phyloP scores from a whole-genome alignment of 441 rosid genomes.

The Erysimum cheiri region DNA sequence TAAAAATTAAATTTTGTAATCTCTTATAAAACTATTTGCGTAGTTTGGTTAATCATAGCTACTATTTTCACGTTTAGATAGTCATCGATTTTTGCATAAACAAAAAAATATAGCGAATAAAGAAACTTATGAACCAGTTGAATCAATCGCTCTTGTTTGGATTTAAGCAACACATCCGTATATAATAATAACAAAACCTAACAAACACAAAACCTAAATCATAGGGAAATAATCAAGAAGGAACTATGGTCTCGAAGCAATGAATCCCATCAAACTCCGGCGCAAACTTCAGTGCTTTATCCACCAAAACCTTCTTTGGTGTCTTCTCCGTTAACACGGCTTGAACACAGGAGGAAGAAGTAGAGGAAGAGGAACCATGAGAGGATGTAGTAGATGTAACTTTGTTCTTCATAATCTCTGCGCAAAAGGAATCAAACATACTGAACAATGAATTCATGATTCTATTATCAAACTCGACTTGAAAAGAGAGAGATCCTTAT shows the following conservation, averaged over 20 bases:
- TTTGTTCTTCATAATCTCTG: slow-evolving; percentile 18
- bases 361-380: neutral
- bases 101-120: too few relatives aligned
- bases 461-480: slow-evolving; percentile 11
- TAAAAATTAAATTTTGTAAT: too few relatives aligned
- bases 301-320: slow-evolving; percentile 15
- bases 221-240: slow-evolving; percentile 2
- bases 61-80: too few relatives aligned
- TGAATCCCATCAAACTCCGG: slow-evolving; percentile 37
- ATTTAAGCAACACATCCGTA: neutral
- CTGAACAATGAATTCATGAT: slow-evolving; percentile 37
- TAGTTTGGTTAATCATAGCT: too few relatives aligned
- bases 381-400: slow-evolving; percentile 8
- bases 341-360: slow-evolving; percentile 6
- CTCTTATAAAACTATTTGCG: too few relatives aligned
- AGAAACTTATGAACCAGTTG: too few relatives aligned
- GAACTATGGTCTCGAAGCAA: slow-evolving; percentile 30
- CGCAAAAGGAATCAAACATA: slow-evolving; percentile 22
- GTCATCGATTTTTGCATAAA: too few relatives aligned
- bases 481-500: neutral
- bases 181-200: neutral
- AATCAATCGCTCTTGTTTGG: neutral
- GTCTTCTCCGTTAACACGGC: slow-evolving; percentile 12
- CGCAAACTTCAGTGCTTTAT: slow-evolving; percentile 5
- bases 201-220: neutral